Percentiles rank a stretch among this genome's conserved stretches.
Evolutionary conservation across 768 basidiomycete species (phyloP).

Genomic region (Auricularia heimuer): DNA sequence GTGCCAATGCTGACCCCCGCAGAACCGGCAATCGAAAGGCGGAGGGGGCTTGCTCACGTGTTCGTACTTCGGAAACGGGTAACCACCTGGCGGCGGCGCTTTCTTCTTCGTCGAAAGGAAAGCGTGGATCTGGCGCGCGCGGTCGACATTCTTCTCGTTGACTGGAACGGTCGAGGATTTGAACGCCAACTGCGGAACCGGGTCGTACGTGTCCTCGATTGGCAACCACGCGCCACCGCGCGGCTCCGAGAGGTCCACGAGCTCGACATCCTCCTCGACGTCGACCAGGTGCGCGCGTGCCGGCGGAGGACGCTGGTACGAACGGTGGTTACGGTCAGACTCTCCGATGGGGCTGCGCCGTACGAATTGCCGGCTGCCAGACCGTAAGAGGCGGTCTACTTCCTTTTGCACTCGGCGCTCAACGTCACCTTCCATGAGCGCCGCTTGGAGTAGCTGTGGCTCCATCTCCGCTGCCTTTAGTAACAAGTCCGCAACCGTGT

Average conservation of each 20-base stretch:
- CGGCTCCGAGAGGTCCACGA: no score
- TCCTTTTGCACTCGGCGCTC: background rate
- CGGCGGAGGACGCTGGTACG: no score
- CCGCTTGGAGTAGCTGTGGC: background rate
- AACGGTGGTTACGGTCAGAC: no score
- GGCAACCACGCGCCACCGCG: no score
- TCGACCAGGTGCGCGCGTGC: no score
- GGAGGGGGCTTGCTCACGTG: background rate
- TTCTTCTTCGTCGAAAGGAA: background rate
- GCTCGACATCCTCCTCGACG: no score
- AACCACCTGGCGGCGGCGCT: background rate
- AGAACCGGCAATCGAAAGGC: background rate
- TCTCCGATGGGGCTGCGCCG: background rate
- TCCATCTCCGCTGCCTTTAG: background rate
- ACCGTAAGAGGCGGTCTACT: background rate
- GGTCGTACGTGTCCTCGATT: no score
- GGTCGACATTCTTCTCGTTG: no score
- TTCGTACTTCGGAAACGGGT: background rate
- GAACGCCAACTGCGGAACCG: no score
- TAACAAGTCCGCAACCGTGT: background rate
- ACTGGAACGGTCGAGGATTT: no score
- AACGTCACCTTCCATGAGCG: background rate
- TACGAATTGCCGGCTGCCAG: background rate
- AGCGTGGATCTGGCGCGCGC: background rate
- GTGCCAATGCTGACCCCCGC: background rate